phyloP scores from a whole-genome alignment of 371 early-diverging fungal genomes.

The Funneliformis caledonium region DNA sequence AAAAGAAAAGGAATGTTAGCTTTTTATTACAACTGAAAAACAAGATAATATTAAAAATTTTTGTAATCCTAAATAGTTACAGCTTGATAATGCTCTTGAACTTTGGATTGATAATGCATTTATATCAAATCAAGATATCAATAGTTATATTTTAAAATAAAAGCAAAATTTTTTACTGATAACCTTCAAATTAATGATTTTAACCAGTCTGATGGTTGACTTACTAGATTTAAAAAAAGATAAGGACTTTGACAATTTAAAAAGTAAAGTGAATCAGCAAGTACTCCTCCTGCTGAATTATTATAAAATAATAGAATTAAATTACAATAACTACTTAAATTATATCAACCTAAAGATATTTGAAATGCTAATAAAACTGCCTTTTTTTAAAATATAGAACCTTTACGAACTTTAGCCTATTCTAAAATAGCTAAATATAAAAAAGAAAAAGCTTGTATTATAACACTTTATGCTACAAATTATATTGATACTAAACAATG shows the following conservation, averaged over 20 bases:
- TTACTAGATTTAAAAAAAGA: constrained; percentile 18
- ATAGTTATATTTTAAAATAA: constrained; percentile 1
- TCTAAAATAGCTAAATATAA: not conserved
- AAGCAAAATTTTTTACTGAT: constrained; percentile 2
- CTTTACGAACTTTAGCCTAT: not conserved
- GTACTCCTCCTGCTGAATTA: not conserved
- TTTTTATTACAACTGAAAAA: not conserved
- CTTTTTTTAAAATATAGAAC: constrained; percentile 21
- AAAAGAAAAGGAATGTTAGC: constrained; percentile 13
- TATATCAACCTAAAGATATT: constrained; percentile 9
- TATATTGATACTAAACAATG: not conserved
- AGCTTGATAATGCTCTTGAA: constrained; percentile 17
- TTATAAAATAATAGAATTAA: not conserved
- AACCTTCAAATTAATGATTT: constrained; percentile 20
- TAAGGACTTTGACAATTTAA: not conserved
- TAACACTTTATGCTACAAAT: constrained; percentile 4
- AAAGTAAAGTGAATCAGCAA: constrained; percentile 13
- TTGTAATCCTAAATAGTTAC: constrained; percentile 1
- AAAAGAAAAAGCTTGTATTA: not conserved
- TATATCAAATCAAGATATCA: constrained; percentile 3
- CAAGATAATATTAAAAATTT: not conserved
- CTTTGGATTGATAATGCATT: constrained; percentile 27
- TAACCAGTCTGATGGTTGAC: not conserved
- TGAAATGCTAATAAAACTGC: constrained; percentile 13
- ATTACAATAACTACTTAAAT: not conserved